phyloP scores from a whole-genome alignment of 208 protist genomes.

The Crithidia fasciculata region DNA sequence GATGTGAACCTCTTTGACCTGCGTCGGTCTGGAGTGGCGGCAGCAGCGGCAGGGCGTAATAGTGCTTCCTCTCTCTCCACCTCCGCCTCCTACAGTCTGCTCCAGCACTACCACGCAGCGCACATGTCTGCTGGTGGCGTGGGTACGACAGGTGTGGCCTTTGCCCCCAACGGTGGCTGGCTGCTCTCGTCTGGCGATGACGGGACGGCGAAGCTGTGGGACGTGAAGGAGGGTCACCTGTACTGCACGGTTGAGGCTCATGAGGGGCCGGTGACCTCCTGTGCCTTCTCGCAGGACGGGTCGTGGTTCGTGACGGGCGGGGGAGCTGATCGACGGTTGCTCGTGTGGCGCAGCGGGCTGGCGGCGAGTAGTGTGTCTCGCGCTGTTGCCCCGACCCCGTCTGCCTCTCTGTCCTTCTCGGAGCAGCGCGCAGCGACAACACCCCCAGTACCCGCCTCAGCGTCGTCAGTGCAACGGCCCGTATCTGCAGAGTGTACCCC shows the following conservation, averaged over 20 bases:
- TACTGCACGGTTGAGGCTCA: conserved; percentile 90
- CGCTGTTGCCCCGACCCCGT: not conserved
- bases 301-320: conserved; percentile 71
- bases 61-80: conserved; percentile 2
- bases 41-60: not conserved
- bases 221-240: conserved; percentile 78
- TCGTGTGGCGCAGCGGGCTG: conserved; percentile 86
- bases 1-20: conserved; percentile 92
- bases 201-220: conserved; percentile 85
- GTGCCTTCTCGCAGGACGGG: conserved; percentile 59
- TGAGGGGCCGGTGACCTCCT: conserved; percentile 63
- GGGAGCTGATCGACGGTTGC: conserved; percentile 72
- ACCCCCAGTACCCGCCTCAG: too few species aligned
- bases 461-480: not conserved
- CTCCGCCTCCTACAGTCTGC: conserved; percentile 40
- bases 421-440: not conserved
- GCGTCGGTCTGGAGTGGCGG: conserved; percentile 25
- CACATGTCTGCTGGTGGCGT: conserved; percentile 49
- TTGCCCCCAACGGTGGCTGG: conserved; percentile 80
- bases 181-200: conserved; percentile 83
- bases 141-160: conserved; percentile 70
- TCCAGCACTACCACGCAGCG: conserved; percentile 84
- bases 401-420: not conserved
- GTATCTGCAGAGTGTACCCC: not conserved
- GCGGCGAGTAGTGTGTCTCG: conserved; percentile 1